Base-by-base conservation (phyloP, 1,284 basidiomycete species). In the Malassezia vespertilionis region DNA sequence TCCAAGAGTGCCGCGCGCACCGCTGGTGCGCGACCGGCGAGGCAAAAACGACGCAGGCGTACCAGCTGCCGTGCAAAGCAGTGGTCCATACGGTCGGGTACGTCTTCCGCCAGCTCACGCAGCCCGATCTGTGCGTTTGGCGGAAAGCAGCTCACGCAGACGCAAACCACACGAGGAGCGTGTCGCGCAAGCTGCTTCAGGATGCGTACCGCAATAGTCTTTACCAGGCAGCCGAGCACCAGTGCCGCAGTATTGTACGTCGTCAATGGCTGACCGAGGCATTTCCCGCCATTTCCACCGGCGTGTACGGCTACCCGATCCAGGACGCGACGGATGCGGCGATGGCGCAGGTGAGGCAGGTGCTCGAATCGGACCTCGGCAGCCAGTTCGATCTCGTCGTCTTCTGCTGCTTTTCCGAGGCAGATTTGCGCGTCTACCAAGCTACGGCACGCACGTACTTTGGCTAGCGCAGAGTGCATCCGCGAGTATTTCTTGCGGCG, bases 71-170 rank as follows among this genome's bases (percentile, higher is more conserved):
- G 78, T 82, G 75, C 15, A 79, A 78, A 46, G 76, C 82, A 54
- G 76, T 95, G 46, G 86, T 93, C 15, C 91, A 95, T 63, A 82
- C 91, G 1, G 89, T 93, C 20, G 90, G 90, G 9, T 88, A 88
- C 0, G 71, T 88, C 2, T 91, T 3, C 22, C 8, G 33, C 15
- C 21, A 22, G 18, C 28, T 40, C 11, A 36, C 40, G 8, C 28
- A 33, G 36, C 8, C 51, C 40, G 2, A 33, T 44, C 20, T 53
- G 40, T 52, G 20, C 15, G 49, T 46, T 8, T n/a, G 1, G 7
- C 21, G 10, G 8, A 7, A 20, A 17, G n/a, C 6, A 14, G 4
- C 20, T 23, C 26, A 22, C 15, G 18, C 26, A 46, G 44, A 46
- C 31, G 22, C 14, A 7, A 20, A 30, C 24, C 37, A 36, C 20